Conservation (phyloP, 148 eudicot genomes). For the Spergularia bocconei region DNA sequence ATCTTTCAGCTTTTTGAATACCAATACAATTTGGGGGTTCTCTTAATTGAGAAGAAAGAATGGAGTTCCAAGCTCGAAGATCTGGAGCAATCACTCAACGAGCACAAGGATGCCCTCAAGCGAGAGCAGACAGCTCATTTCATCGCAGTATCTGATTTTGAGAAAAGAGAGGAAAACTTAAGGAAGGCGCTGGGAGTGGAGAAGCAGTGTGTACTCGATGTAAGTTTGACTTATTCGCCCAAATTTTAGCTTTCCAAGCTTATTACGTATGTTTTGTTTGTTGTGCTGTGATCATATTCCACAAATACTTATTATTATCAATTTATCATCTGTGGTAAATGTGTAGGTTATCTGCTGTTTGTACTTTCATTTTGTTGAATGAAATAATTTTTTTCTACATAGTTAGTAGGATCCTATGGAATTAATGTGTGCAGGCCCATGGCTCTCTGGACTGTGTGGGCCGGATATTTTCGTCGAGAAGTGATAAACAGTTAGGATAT, state of each 20-base stretch:
- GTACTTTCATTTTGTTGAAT: neutral
- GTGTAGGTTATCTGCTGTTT: neutral
- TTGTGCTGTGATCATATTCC: neutral
- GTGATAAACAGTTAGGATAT: no score
- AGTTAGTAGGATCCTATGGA: no score
- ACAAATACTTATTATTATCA: no score
- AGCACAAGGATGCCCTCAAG: constrained; percentile 57
- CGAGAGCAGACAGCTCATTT: constrained; percentile 80
- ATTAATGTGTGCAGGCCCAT: neutral
- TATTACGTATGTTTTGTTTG: neutral
- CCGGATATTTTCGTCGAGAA: neutral
- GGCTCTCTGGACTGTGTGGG: neutral
- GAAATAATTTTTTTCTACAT: neutral
- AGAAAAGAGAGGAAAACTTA: constrained; percentile 85
- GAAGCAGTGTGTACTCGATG: constrained; percentile 86
- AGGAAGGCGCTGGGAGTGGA: constrained; percentile 94
- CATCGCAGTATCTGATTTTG: constrained; percentile 70
- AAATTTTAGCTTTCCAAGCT: neutral
- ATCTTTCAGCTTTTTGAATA: constrained; percentile 79
- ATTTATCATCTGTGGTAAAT: neutral
- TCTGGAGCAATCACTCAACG: constrained; percentile 47
- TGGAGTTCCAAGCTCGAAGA: constrained; percentile 82
- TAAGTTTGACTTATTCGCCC: constrained; percentile 33
- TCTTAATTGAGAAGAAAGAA: constrained; percentile 90
- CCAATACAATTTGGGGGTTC: constrained; percentile 98